Evolutionary conservation across 805 yeast genomes (phyloP).

Genomic region (Suhomyces kilbournensis): DNA sequence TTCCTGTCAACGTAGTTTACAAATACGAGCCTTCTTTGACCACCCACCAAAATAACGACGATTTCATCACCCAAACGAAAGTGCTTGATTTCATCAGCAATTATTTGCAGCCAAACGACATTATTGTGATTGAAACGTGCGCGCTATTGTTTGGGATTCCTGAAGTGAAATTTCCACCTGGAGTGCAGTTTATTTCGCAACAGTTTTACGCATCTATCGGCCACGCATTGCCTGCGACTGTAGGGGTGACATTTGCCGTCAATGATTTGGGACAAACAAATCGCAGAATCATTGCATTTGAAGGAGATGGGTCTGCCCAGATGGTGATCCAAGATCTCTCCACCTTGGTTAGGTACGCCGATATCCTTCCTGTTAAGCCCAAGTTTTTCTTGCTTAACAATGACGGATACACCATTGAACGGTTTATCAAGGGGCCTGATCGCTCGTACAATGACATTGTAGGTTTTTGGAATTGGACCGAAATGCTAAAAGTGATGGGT

Average conservation of each 20-base stretch:
- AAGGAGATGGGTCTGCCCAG: constrained; percentile 94
- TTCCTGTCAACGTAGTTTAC: constrained; percentile 15
- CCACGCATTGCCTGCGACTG: constrained; percentile 79
- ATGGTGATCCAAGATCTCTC: constrained; percentile 88
- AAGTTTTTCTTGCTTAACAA: constrained; percentile 76
- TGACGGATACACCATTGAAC: constrained; percentile 86
- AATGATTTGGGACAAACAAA: constrained; percentile 44
- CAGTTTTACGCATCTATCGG: constrained; percentile 85
- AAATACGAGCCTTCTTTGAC: constrained; percentile 10
- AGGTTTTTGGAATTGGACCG: constrained; percentile 79
- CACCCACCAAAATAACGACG: constrained; percentile 4
- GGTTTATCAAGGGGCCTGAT: constrained; percentile 76
- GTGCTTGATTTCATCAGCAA: constrained; percentile 33
- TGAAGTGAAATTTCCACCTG: constrained; percentile 59
- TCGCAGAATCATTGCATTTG: constrained; percentile 65
- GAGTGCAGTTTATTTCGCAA: constrained; percentile 57
- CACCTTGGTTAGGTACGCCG: constrained; percentile 53
- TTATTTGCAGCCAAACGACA: constrained; percentile 58
- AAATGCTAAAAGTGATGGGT: constrained; percentile 64
- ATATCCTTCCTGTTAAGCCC: constrained; percentile 45
- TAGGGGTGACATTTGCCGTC: constrained; percentile 77
- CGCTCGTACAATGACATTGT: constrained; percentile 79
- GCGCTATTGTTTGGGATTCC: constrained; percentile 76
- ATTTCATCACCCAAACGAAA: constrained; percentile 28
- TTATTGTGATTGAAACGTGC: constrained; percentile 79